These are phyloP conservation scores for Trichosporon inkin DNA, from an alignment of 1,284 basidiomycete genomes.

Conservation along the genomic window DNA sequence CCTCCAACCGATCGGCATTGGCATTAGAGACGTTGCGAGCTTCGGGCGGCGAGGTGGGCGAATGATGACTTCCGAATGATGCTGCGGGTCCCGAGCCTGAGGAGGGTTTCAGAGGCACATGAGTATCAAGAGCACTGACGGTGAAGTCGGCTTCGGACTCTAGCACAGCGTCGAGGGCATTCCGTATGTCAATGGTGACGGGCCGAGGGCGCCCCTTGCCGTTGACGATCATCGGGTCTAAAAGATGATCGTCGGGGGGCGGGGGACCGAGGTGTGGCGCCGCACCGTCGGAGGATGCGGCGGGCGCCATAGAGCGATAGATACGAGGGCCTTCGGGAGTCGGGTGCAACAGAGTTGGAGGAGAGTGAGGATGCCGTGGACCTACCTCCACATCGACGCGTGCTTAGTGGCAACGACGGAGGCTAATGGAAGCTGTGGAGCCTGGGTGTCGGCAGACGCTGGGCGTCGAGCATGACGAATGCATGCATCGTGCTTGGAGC, in stretches of 20 bases:
- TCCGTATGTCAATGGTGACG: background rate
- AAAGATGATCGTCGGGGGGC: background rate
- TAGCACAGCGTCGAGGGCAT: background rate
- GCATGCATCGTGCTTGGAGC: no score
- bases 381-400: background rate
- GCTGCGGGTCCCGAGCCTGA: no score
- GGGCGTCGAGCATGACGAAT: no score
- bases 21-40: no score
- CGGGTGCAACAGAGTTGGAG: background rate
- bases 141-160: background rate
- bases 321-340: background rate
- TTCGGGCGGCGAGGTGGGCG: no score
- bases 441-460: no score
- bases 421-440: background rate
- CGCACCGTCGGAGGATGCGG: slow-evolving; percentile 3
- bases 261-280: background rate
- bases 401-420: background rate
- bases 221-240: background rate
- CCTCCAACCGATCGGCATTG: no score
- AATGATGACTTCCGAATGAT: background rate
- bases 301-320: background rate
- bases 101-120: no score
- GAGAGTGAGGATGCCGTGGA: background rate
- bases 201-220: background rate
- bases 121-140: background rate